phyloP scores from a whole-genome alignment of 2,329 filamentous ascomycete genomes.

The Acarospora socialis region DNA sequence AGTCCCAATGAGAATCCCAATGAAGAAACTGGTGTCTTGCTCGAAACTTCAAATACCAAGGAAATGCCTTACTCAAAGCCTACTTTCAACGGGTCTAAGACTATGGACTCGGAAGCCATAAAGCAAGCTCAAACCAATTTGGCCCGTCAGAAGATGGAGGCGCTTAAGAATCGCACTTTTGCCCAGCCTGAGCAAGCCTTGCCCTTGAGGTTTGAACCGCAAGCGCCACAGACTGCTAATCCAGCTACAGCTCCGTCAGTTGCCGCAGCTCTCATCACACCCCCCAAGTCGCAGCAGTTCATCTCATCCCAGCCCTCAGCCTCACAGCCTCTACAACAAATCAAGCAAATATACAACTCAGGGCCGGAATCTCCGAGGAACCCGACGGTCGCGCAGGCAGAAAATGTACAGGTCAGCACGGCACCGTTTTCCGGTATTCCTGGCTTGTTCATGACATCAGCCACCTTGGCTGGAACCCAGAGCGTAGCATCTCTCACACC shows the following conservation, averaged over 20 bases:
- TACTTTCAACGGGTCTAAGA: conserved; percentile 11
- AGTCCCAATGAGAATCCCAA: too few relatives aligned
- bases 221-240: too few relatives aligned
- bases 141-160: conserved; percentile 64
- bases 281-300: too few relatives aligned
- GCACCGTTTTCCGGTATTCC: conserved; percentile 30
- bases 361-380: background rate
- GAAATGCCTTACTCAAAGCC: background rate
- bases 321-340: background rate
- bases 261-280: too few relatives aligned
- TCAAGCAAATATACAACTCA: too few relatives aligned
- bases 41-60: too few relatives aligned
- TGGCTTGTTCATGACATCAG: conserved; percentile 35
- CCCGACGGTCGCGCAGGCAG: conserved; percentile 23
- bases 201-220: too few relatives aligned
- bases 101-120: conserved; percentile 28
- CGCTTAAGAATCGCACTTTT: conserved; percentile 43
- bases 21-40: too few relatives aligned
- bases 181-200: too few relatives aligned
- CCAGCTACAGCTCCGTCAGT: background rate
- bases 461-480: conserved; percentile 4
- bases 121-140: conserved; percentile 58
- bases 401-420: conserved; percentile 16
- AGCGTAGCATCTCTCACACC: background rate
- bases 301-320: background rate